These are phyloP conservation scores for Zychaea mexicana DNA, from an alignment of 371 early-diverging fungal species.

Conservation along the genomic window DNA sequence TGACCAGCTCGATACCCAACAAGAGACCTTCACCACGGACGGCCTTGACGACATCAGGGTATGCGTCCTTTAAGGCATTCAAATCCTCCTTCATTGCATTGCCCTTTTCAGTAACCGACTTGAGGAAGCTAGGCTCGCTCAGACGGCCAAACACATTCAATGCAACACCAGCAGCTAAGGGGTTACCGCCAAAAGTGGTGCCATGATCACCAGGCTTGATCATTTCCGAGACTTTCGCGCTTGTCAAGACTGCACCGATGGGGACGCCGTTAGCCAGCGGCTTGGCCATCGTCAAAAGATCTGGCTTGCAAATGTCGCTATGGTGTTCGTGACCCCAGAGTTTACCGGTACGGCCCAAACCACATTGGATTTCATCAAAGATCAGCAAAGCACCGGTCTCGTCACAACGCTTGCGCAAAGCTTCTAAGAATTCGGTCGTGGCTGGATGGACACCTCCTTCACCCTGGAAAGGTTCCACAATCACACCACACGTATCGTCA, in stretches of 20 bases:
- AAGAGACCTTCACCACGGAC: slow-evolving; percentile 88
- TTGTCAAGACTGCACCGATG: slow-evolving; percentile 89
- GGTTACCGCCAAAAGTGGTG: slow-evolving; percentile 96
- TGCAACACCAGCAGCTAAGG: slow-evolving; percentile 81
- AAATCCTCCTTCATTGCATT: slow-evolving; percentile 56
- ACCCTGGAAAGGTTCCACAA: slow-evolving; percentile 96
- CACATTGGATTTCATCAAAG: slow-evolving; percentile 97
- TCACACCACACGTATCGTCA: slow-evolving; percentile 87
- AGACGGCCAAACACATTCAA: slow-evolving; percentile 74
- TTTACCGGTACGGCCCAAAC: slow-evolving; percentile 90
- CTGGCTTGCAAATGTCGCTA: slow-evolving; percentile 73
- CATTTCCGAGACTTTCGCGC: slow-evolving; percentile 73
- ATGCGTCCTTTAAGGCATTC: slow-evolving; percentile 41
- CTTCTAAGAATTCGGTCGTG: slow-evolving; percentile 69
- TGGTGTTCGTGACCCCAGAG: slow-evolving; percentile 86
- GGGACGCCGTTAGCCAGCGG: slow-evolving; percentile 96
- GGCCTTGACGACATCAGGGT: slow-evolving; percentile 65
- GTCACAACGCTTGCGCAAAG: slow-evolving; percentile 77
- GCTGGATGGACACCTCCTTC: slow-evolving; percentile 91
- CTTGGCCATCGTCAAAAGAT: slow-evolving; percentile 94
- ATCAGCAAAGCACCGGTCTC: slow-evolving; percentile 86
- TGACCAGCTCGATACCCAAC: slow-evolving; percentile 73
- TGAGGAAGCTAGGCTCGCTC: slow-evolving; percentile 66
- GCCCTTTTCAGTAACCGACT: slow-evolving; percentile 65
- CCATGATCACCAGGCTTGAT: slow-evolving; percentile 92